phyloP scores from a whole-genome alignment of 768 basidiomycete genomes.

The Termitomyces sp. region DNA sequence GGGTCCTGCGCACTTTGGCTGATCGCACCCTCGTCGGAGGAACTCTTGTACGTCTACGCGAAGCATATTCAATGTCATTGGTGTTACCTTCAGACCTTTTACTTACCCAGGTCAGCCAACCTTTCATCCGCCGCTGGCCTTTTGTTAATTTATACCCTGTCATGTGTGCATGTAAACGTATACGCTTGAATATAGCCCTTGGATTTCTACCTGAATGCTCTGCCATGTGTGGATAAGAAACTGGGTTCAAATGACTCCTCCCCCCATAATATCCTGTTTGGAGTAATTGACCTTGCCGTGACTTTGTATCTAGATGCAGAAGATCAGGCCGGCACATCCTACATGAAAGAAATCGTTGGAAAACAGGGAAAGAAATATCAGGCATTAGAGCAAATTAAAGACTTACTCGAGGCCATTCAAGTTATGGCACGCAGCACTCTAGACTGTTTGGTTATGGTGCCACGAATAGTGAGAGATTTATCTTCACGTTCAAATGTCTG shows the following conservation, averaged over 20 bases:
- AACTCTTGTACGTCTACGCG: constrained; percentile 14
- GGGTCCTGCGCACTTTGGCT: constrained; percentile 14
- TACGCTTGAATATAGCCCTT: constrained; percentile 36
- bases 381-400: constrained; percentile 9
- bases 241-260: constrained; percentile 17
- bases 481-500: not conserved
- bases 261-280: constrained; percentile 30
- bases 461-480: constrained; percentile 19
- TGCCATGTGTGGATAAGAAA: constrained; percentile 21
- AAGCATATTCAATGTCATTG: constrained; percentile 18
- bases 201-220: constrained; percentile 41
- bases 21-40: constrained; percentile 12
- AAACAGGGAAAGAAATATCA: constrained; percentile 12
- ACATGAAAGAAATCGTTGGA: not conserved
- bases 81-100: constrained; percentile 32
- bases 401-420: constrained; percentile 14
- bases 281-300: constrained; percentile 36
- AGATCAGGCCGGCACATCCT: constrained; percentile 8
- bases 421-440: constrained; percentile 8
- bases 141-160: constrained; percentile 17
- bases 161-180: constrained; percentile 12
- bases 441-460: constrained; percentile 7
- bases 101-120: constrained; percentile 36
- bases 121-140: constrained; percentile 12
- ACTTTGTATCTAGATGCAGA: constrained; percentile 31